Evolutionary conservation across 2,329 filamentous ascomycete species (phyloP).

Genomic region (Diaporthe ampelina): DNA sequence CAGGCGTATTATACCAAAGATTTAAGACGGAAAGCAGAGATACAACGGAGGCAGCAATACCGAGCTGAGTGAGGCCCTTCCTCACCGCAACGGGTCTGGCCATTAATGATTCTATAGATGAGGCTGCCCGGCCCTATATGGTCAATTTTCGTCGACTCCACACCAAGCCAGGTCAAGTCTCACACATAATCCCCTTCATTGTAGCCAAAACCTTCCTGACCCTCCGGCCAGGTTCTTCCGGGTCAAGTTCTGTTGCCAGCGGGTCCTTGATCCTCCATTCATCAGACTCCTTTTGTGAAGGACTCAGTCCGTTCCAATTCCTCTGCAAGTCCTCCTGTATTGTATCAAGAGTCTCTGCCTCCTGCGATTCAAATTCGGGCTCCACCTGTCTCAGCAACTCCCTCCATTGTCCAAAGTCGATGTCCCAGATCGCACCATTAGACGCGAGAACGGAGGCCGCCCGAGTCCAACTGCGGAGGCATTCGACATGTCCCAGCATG

Average conservation of each 20-base stretch:
- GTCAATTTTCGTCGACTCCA: too few relatives aligned
- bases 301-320: not conserved
- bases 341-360: not conserved
- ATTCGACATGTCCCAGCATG: too few relatives aligned
- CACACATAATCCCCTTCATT: too few relatives aligned
- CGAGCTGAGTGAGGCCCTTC: too few relatives aligned
- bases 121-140: too few relatives aligned
- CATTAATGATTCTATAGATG: too few relatives aligned
- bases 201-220: too few relatives aligned
- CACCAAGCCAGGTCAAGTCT: too few relatives aligned
- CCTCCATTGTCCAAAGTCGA: not conserved
- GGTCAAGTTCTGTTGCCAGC: too few relatives aligned
- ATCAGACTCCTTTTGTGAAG: not conserved
- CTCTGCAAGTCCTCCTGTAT: not conserved
- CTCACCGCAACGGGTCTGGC: too few relatives aligned
- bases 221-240: too few relatives aligned
- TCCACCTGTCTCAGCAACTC: not conserved
- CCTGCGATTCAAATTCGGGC: not conserved
- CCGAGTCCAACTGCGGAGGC: not conserved
- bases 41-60: not conserved
- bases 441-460: not conserved
- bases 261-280: not conserved
- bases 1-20: constrained; percentile 36
- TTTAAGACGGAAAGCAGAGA: not conserved
- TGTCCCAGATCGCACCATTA: not conserved